Evolutionary conservation across 768 basidiomycete species (phyloP).

Genomic region (Kwoniella dejecticola): DNA sequence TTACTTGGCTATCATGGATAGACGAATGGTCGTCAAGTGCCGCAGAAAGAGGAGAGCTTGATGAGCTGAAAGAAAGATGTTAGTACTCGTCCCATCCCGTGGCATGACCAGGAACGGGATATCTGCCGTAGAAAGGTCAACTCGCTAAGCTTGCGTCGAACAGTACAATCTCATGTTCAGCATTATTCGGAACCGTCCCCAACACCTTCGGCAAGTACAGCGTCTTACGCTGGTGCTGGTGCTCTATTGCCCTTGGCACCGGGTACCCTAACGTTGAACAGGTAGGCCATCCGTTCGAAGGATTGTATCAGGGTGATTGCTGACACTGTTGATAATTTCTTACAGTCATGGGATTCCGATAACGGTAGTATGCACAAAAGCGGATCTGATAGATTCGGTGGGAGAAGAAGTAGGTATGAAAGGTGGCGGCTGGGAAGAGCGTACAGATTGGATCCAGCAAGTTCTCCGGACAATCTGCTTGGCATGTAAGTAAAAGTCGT

Average conservation of each 20-base stretch:
- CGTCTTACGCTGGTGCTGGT: constrained; percentile 59
- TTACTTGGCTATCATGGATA: constrained; percentile 82
- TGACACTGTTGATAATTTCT: neutral
- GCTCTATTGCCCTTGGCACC: constrained; percentile 79
- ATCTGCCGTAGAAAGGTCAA: too few relatives aligned
- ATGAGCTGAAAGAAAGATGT: constrained; percentile 83
- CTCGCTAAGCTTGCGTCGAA: too few relatives aligned
- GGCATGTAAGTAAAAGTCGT: constrained; percentile 67
- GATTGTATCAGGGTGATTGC: neutral
- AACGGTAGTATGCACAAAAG: constrained; percentile 86
- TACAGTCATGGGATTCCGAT: constrained; percentile 70
- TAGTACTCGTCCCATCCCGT: constrained; percentile 52
- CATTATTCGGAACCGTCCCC: constrained; percentile 80
- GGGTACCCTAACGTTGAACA: constrained; percentile 84
- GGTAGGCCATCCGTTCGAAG: constrained; percentile 38
- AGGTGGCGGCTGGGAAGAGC: constrained; percentile 72
- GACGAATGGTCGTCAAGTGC: constrained; percentile 72
- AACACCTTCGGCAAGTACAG: constrained; percentile 58
- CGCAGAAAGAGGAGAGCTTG: constrained; percentile 52
- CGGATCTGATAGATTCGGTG: constrained; percentile 82
- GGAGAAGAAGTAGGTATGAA: constrained; percentile 79
- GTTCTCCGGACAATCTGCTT: constrained; percentile 88
- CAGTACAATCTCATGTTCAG: constrained; percentile 85
- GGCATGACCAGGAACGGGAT: too few relatives aligned
- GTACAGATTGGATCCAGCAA: constrained; percentile 93